These are phyloP conservation scores for Fusarium siculi DNA, from an alignment of 2,329 filamentous ascomycete genomes.

Conservation along the genomic window DNA sequence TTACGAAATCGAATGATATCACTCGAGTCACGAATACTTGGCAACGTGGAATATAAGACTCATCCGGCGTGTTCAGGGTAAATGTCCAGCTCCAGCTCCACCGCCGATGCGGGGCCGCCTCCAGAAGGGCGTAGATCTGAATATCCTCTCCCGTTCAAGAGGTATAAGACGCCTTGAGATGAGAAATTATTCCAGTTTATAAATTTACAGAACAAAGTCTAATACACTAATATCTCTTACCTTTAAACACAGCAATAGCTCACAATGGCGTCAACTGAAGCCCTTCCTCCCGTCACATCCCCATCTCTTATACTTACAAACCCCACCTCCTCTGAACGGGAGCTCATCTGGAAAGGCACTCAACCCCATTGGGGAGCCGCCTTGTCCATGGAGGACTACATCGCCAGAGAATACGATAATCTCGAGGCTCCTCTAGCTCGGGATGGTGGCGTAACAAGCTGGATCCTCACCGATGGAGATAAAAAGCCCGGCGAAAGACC, in stretches of 20 bases:
- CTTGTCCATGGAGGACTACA: conserved; percentile 64
- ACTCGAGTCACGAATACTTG: not conserved
- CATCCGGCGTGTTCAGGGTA: conserved; percentile 29
- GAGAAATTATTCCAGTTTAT: not conserved
- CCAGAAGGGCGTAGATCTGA: conserved; percentile 5
- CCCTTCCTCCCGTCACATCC: conserved; percentile 39
- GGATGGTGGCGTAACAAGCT: conserved; percentile 68
- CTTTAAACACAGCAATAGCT: not conserved
- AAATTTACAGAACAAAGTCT: not conserved
- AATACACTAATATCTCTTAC: not conserved
- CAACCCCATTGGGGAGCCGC: conserved; percentile 68
- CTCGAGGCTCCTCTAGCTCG: conserved; percentile 66
- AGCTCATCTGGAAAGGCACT: conserved; percentile 65
- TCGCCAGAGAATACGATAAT: conserved; percentile 68
- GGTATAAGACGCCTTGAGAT: conserved; percentile 6
- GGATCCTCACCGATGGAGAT: conserved; percentile 68
- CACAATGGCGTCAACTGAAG: conserved; percentile 34
- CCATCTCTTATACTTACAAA: conserved; percentile 57
- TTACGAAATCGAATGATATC: not conserved
- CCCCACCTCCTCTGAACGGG: conserved; percentile 66
- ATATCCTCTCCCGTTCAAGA: not conserved
- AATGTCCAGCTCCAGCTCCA: conserved; percentile 18
- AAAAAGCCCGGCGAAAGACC: conserved; percentile 56
- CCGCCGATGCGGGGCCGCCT: conserved; percentile 12
- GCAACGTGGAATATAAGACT: conserved; percentile 8